Base-by-base conservation (phyloP, 2,329 filamentous ascomycete species). In the Beauveria brongniartii region DNA sequence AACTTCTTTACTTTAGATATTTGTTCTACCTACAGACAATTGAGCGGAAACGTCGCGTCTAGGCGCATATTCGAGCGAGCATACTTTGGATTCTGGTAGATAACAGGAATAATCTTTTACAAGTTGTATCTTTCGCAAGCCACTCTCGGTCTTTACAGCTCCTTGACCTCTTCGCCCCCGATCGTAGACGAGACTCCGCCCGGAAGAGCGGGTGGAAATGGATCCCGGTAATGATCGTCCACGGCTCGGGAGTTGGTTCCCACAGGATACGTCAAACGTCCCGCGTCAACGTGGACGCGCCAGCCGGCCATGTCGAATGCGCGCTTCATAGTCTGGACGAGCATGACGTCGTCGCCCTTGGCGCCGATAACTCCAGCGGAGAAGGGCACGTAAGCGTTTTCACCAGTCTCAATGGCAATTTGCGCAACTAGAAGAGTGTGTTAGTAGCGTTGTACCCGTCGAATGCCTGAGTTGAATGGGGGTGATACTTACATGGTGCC, bases 401-500 rank as follows among this genome's bases (percentile, higher is more conserved):
- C 64, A 2, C 62, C 64, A 14, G 71, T 74, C 18, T 68, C 46
- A 40, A 74, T 73, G 1, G 70, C 64, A 7, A 68, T 50, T 55
- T 75, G 70, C 0, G 66, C 66, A 43, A 74, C 72, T 72, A 26
- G 18, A 10, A 12, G 3, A 6, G 58, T 9, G 37, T 18, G n/a
- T 43, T 7, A 51, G 24, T 37, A 30, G 48, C 16, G 20, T 18
- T 14, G 24, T 7, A 9, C 8, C 61, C 18, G 59, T 12, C 22
- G 10, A 9, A 16, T 5, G 48, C 16, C 12, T 14, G 9, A 26
- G 14, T 7, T 10, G 7, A 2, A 46, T 6, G 3, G 18, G 8
- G 1, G 12, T n/a, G 1, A 69, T 5, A 24, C 74, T 68, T 67
- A 75, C 74, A 72, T 37, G 74, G 73, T 16, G 72, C 65, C 7